Evolutionary conservation across 331 rosid genomes (phyloP).

Genomic region (Quercus phellos): DNA sequence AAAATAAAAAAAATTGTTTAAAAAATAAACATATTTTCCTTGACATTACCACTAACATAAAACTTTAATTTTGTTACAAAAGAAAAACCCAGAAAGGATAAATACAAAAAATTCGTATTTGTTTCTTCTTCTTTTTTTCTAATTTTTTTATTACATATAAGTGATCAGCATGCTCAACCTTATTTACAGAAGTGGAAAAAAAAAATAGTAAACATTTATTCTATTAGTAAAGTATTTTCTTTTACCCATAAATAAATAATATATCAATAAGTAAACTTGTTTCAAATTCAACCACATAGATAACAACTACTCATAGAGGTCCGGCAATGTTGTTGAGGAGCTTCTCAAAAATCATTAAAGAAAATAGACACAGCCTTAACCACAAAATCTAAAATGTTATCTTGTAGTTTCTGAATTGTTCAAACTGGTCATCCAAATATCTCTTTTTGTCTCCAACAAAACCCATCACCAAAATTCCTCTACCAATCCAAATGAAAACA

Average conservation of each 20-base stretch:
- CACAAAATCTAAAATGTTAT: conserved; percentile 62
- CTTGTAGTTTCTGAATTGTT: conserved; percentile 61
- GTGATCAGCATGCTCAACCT: too few species aligned
- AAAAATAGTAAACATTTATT: conserved; percentile 2
- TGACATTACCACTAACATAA: too few species aligned
- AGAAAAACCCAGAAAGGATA: too few species aligned
- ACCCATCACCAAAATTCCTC: neutral
- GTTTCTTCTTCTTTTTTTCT: too few species aligned
- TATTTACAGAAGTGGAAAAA: conserved; percentile 7
- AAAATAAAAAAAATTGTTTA: too few species aligned
- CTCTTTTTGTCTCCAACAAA: conserved; percentile 49
- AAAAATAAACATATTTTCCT: too few species aligned
- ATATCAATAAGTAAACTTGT: neutral
- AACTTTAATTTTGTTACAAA: too few species aligned
- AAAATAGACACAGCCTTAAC: conserved; percentile 62
- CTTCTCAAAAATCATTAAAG: conserved; percentile 61
- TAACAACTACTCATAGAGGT: conserved; percentile 41
- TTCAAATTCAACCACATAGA: neutral
- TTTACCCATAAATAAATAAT: neutral
- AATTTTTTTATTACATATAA: too few species aligned
- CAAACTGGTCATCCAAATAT: conserved; percentile 11
- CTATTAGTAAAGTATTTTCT: neutral
- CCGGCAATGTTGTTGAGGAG: conserved; percentile 49
- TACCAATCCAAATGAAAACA: neutral
- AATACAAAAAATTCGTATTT: too few species aligned